These are phyloP conservation scores for Stemphylium vesicarium DNA, from an alignment of 2,329 filamentous ascomycete species.

Conservation along the genomic window DNA sequence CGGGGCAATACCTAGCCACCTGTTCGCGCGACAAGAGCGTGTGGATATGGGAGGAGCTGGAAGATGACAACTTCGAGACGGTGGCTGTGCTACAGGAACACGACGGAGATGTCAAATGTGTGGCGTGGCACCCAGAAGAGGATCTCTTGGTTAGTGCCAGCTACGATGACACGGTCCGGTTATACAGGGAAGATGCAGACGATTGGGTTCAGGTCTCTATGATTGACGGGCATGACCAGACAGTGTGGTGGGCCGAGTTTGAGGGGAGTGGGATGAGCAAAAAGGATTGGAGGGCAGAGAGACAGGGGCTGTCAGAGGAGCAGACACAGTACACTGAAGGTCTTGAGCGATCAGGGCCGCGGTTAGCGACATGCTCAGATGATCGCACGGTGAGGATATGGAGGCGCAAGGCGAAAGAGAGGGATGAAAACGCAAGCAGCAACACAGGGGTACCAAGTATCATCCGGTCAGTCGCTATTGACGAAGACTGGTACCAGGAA, in stretches of 20 bases:
- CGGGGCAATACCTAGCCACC: conserved; percentile 81
- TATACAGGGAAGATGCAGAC: conserved; percentile 90
- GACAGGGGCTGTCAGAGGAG: conserved; percentile 38
- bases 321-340: conserved; percentile 45
- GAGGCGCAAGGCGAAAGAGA: conserved; percentile 67
- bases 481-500: conserved; percentile 85
- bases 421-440: conserved; percentile 50
- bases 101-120: conserved; percentile 91
- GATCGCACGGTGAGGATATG: conserved; percentile 82
- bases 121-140: conserved; percentile 85
- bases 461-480: conserved; percentile 72
- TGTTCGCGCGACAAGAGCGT: conserved; percentile 92
- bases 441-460: conserved; percentile 82
- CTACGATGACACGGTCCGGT: conserved; percentile 88
- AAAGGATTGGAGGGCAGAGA: conserved; percentile 32
- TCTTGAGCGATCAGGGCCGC: conserved; percentile 54
- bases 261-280: conserved; percentile 54
- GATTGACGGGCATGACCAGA: conserved; percentile 79
- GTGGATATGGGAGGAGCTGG: conserved; percentile 98
- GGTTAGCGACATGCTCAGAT: conserved; percentile 84
- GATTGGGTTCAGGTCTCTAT: conserved; percentile 92
- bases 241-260: conserved; percentile 86
- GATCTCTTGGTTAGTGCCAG: conserved; percentile 86
- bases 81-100: conserved; percentile 94
- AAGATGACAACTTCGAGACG: conserved; percentile 95